Base-by-base conservation (phyloP, 148 eudicot genomes). In the Nyssa sinensis region DNA sequence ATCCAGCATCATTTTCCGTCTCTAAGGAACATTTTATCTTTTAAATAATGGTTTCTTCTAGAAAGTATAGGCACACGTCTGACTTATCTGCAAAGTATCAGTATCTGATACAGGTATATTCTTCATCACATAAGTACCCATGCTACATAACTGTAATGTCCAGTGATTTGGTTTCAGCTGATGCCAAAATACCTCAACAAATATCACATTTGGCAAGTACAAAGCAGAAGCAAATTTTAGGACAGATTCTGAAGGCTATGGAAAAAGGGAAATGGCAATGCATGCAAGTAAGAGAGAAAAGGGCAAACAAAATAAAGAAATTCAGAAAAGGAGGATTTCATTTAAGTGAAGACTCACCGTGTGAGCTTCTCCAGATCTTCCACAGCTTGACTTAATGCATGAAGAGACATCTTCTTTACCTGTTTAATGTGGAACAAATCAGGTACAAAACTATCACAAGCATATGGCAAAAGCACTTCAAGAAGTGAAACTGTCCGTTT, bases 341-440 rank as follows among this genome's bases (percentile, higher is more conserved):
- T 1, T 24, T 14, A 51, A 62, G 53, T 60, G 29, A 21, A 31
- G 29, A 79, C 78, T 78, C 66, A 78, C 81, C 31, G 25, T 25
- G 72, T 60, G 21, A 77, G 59, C 60, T 59, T 1, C 70, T 78
- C 70, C 37, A 79, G 57, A 7, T 64, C 49, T 5, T 53, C 7
- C 70, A 70, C 71, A 39, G 79, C 78, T 30, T 70, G 29, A 23
- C n/a, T 55, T 59, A 80, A 62, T 14, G 79, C 82, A 70, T 75
- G 27, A 64, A 80, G 82, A 61, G 79, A 51, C 82, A 80, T 80
- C 79, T 80, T 80, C 57, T 80, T 80, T 28, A 80, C 82, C 82
- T 80, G 65, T 64, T 3, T n/a, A 64, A 62, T 29, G 17, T 61
- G 17, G 29, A 33, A 37, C 8, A n/a, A 55, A 55, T 13, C 11